Evolutionary conservation across 768 basidiomycete genomes (phyloP), one percentile per base, ranked within the genome.

Genomic region (Boletus tomentosulus): DNA sequence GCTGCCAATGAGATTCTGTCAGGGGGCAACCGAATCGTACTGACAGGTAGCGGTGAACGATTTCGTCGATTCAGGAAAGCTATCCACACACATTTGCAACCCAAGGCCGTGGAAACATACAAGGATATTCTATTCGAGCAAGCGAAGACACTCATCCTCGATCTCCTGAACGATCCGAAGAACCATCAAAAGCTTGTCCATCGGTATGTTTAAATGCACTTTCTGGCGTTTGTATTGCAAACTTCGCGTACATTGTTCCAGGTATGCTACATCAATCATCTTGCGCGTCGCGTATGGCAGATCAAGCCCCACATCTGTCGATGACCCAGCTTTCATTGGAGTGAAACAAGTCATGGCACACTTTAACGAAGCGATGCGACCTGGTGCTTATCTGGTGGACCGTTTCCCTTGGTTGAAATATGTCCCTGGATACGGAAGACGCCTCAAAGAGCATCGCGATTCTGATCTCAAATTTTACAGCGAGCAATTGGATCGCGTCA

Each of bases 61-160:
- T 78, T 83, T 58, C 81, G 80, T 67, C 81, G 79, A 56, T 76
- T 81, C 70, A 56, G 66, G 30, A 83, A 81, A 49, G 82, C 79
- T 0, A 62, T 83, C 3, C 82, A 84, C 55, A 72, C 78, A 0
- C 77, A 83, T 51, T 67, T 85, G 0, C 78, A 82, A 55, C 72
- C 77, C 0, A 80, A 78, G 54, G 72, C 73, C 0, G 69, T 81
- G 5, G 63, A 69, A 3, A 68, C 62, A 3, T 85, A 83, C 57
- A 69, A 72, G 3, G 74, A 76, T 0, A 70, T 76, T 1, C 71
- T 81, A 27, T 73, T 72, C 60, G 69, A 70, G 15, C 72, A 74
- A 27, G 65, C 62, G 1, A 61, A 7, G 28, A 38, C 8, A 0
- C 35, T 62, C 24, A 56, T 70, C 8, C 55, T 65, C 3, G 71